Evolutionary conservation across 176 grass and related monocot genomes (phyloP), one percentile per base, ranked within the genome.

Genomic region (Lolium multiflorum): DNA sequence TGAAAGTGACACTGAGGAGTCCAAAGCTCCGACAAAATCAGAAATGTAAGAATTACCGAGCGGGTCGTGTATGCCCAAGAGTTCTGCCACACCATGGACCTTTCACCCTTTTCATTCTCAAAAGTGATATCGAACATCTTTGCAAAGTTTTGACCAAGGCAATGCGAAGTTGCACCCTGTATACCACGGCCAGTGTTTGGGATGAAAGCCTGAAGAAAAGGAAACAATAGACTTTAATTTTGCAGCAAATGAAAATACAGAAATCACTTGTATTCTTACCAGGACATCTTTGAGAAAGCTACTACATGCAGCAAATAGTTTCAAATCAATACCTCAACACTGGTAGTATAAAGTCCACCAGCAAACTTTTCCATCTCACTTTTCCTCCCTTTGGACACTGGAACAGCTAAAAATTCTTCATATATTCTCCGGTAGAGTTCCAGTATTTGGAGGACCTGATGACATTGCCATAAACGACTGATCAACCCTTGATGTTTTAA

Each of bases 61-160:
- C 97, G 97, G 79, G 97, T 96, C 17, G 86, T 98, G 82, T 98
- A 98, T 21, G 97, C 97, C 97, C 97, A 98, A 67, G 94, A 96
- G 90, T 98, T 98, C 86, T 98, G 97, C 94, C 94, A 98, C 71
- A 98, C 97, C 97, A 98, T 96, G 65, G 87, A 87, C 77, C 88
- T 96, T 77, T 62, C 85, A 65, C 97, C 92, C 54, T 91, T 98
- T 22, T 98, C 94, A 84, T 98, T 95, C 87, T 98, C 94, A 22
- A 92, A 98, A 90, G 94, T 98, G 52, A 98, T 96, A 54, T 98
- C 83, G 65, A 98, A 98, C 94, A 96, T 98, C 86, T 94, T 98
- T 51, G 94, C 93, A 8, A 98, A 98, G 82, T 98, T 98, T 79
- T 98, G 97, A 43, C 97, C 97, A 62, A 98, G 92, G 85, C 97